Percentiles rank a stretch among this genome's conserved stretches.
Conservation (phyloP, 768 basidiomycete species). For the Imleria badia region DNA sequence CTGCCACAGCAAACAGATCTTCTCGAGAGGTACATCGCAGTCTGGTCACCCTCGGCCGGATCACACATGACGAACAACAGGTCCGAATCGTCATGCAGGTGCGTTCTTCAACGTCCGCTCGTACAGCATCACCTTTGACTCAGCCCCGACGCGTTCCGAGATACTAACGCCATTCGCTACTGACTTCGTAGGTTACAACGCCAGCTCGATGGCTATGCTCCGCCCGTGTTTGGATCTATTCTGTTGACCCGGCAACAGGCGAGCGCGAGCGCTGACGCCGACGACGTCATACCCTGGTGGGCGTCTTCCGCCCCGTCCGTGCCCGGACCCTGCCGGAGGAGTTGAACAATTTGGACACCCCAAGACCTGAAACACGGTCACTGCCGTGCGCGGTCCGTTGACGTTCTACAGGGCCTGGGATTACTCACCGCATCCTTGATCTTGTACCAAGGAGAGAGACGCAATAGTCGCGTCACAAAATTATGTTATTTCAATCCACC, state of each 20-base stretch:
- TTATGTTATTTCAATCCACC: too few species aligned
- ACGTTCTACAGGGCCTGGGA: too few species aligned
- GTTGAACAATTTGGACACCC: constrained; percentile 40
- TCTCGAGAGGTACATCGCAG: constrained; percentile 32
- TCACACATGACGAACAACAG: constrained; percentile 54
- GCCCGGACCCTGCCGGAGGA: background rate
- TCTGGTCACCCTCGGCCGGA: constrained; percentile 44
- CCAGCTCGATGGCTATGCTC: constrained; percentile 33
- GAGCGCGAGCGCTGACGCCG: background rate
- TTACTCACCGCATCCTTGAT: too few species aligned
- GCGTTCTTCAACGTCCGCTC: too few species aligned
- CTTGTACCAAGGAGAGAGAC: too few species aligned
- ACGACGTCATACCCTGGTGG: constrained; percentile 36
- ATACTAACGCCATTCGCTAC: too few species aligned
- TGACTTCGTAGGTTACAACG: background rate
- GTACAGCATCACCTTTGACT: background rate
- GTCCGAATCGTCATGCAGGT: constrained; percentile 48
- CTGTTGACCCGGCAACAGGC: background rate
- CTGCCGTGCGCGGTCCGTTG: too few species aligned
- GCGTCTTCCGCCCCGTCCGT: background rate
- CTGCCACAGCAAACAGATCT: background rate
- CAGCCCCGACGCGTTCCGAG: too few species aligned
- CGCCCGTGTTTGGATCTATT: constrained; percentile 40
- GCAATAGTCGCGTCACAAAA: too few species aligned
- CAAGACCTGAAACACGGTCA: constrained; percentile 36